phyloP scores from a whole-genome alignment of 805 yeast species.

The Kuraishia hungarica region DNA sequence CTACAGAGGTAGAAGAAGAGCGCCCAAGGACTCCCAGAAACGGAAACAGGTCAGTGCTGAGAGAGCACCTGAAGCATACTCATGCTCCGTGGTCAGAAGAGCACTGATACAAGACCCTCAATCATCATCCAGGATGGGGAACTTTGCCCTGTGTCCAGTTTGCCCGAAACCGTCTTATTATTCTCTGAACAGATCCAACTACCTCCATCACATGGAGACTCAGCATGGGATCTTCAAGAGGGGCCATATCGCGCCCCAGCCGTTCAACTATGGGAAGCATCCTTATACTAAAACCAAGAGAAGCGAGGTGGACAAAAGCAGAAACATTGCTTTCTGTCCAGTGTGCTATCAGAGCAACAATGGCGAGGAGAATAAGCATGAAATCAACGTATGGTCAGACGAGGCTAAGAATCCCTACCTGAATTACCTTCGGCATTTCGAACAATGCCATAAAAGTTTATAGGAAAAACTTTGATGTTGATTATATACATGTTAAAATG shows the following conservation, averaged over 20 bases:
- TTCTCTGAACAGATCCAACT: slow-evolving; percentile 3
- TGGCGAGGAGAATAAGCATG: background rate
- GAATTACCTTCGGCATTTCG: slow-evolving; percentile 2
- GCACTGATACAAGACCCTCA: background rate
- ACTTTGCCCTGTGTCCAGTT: slow-evolving; percentile 3
- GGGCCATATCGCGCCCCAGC: slow-evolving; percentile 1
- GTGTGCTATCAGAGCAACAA: background rate
- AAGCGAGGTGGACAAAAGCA: background rate
- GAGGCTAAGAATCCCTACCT: slow-evolving; percentile 1
- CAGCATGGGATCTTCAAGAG: slow-evolving; percentile 3
- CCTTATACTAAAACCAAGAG: slow-evolving; percentile 2
- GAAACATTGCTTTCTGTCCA: slow-evolving; percentile 4
- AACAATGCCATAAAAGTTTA: background rate
- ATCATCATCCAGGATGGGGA: background rate
- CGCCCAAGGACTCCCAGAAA: background rate
- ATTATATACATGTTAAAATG: too few species aligned
- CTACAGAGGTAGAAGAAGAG: background rate
- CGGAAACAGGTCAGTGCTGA: background rate
- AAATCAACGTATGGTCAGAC: slow-evolving; percentile 2
- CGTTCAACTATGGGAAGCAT: slow-evolving; percentile 1
- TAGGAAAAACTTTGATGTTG: background rate
- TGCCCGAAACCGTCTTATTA: slow-evolving; percentile 2
- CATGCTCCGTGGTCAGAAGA: slow-evolving; percentile 1
- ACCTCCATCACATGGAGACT: slow-evolving; percentile 4
- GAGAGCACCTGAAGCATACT: background rate